These are phyloP conservation scores for Talaromyces atroroseus DNA, from an alignment of 2,329 filamentous ascomycete species.

Conservation along the genomic window DNA sequence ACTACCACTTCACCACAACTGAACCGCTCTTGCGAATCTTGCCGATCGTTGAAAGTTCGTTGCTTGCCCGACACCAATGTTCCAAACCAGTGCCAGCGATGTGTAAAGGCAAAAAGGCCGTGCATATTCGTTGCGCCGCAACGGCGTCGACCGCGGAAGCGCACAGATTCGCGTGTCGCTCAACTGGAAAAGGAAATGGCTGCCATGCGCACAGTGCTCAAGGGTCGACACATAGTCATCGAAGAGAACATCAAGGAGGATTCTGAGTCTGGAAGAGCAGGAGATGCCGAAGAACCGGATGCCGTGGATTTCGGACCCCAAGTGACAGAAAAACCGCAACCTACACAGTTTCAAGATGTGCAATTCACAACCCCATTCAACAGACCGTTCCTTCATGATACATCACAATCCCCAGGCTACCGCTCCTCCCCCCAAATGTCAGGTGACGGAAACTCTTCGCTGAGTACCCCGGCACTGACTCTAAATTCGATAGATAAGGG, in stretches of 20 bases:
- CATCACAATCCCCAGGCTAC: slow-evolving; percentile 22
- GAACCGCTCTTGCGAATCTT: slow-evolving; percentile 35
- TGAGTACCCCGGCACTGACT: slow-evolving; percentile 18
- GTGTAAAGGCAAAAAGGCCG: slow-evolving; percentile 28
- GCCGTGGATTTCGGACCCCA: slow-evolving; percentile 21
- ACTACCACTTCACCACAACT: slow-evolving; percentile 24
- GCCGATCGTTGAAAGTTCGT: slow-evolving; percentile 32
- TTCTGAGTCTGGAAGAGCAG: slow-evolving; percentile 22
- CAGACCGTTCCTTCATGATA: not conserved
- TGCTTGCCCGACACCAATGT: slow-evolving; percentile 28
- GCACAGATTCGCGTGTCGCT: slow-evolving; percentile 32
- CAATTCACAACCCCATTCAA: not conserved
- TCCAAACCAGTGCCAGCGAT: slow-evolving; percentile 33
- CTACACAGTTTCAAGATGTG: slow-evolving; percentile 17
- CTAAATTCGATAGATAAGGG: slow-evolving; percentile 18
- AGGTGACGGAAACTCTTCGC: slow-evolving; percentile 18
- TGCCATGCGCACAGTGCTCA: slow-evolving; percentile 32
- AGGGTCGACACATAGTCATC: slow-evolving; percentile 23
- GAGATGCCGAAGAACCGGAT: slow-evolving; percentile 18
- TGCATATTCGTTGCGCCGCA: slow-evolving; percentile 34
- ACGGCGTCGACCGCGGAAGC: slow-evolving; percentile 31
- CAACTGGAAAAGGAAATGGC: slow-evolving; percentile 35
- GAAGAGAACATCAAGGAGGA: slow-evolving; percentile 25
- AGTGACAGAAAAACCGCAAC: slow-evolving; percentile 19
- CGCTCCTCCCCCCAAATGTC: slow-evolving; percentile 17